These are phyloP conservation scores for Talaromyces sp. DNA, from an alignment of 2,329 filamentous ascomycete genomes.

Conservation along the genomic window DNA sequence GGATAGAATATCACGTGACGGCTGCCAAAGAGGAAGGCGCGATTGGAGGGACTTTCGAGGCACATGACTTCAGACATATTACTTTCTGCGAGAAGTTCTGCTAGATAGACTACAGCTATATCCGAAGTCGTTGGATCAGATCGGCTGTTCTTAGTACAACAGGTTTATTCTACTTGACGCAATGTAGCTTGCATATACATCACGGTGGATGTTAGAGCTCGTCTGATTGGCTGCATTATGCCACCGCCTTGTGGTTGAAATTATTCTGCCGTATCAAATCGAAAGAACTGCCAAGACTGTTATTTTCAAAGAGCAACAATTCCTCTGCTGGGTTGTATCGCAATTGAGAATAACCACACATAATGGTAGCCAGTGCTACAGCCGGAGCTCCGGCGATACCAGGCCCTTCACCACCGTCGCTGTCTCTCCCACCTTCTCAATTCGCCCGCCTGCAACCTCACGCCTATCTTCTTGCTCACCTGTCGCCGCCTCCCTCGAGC, in stretches of 20 bases:
- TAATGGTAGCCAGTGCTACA: conserved; percentile 19
- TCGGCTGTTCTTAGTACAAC: background rate
- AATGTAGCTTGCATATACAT: background rate
- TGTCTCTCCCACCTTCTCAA: conserved; percentile 56
- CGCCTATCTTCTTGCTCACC: conserved; percentile 83
- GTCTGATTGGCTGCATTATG: background rate
- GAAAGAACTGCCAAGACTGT: background rate
- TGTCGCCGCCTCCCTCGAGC: conserved; percentile 53
- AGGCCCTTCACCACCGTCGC: conserved; percentile 30
- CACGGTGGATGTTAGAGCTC: background rate
- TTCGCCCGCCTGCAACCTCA: conserved; percentile 88
- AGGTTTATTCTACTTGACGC: background rate
- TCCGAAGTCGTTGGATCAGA: background rate
- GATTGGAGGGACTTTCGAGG: background rate
- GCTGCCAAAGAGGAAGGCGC: background rate
- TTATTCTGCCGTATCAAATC: conserved; percentile 11
- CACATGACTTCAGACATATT: background rate
- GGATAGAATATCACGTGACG: background rate
- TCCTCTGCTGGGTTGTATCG: background rate
- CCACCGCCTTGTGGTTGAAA: conserved; percentile 16
- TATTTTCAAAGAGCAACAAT: background rate
- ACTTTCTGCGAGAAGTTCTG: background rate
- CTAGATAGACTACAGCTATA: background rate
- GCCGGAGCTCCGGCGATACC: conserved; percentile 9
- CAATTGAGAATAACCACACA: background rate